Evolutionary conservation across 1,284 basidiomycete species (phyloP).

Genomic region (Irpex lacteus): DNA sequence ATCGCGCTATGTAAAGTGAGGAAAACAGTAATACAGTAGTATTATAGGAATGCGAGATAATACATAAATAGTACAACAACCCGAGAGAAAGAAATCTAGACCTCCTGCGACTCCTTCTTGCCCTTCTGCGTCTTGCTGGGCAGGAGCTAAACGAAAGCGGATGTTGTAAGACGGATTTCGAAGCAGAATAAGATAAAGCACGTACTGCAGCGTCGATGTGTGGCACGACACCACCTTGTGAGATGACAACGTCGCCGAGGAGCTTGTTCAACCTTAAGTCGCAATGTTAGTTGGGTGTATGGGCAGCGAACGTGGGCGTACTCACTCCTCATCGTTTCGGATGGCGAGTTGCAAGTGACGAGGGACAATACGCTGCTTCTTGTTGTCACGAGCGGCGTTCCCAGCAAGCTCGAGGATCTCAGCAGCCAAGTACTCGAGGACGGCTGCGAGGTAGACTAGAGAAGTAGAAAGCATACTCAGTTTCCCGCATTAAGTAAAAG

Average conservation of each 20-base stretch:
- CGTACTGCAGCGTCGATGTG: conserved; percentile 45
- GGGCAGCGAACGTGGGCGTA: conserved; percentile 7
- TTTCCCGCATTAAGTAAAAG: neutral
- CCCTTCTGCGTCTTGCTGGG: conserved; percentile 45
- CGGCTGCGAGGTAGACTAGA: conserved; percentile 82
- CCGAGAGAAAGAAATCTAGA: conserved; percentile 26
- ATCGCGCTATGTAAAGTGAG: neutral
- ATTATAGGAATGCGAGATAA: conserved; percentile 22
- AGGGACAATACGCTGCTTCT: conserved; percentile 87
- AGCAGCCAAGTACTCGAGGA: conserved; percentile 81
- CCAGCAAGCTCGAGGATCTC: conserved; percentile 89
- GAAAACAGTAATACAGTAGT: conserved; percentile 10
- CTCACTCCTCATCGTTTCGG: conserved; percentile 79
- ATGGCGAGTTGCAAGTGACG: conserved; percentile 88
- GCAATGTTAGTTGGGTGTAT: neutral
- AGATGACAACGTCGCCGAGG: conserved; percentile 81
- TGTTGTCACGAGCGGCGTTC: conserved; percentile 79
- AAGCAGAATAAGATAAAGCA: neutral
- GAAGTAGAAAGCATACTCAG: conserved; percentile 1
- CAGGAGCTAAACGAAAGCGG: conserved; percentile 46
- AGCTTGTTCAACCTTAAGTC: conserved; percentile 57
- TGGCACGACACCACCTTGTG: conserved; percentile 85
- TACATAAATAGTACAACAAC: conserved; percentile 29
- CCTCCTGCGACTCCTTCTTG: conserved; percentile 39
- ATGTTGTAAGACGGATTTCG: neutral